phyloP scores from a whole-genome alignment of 1,284 basidiomycete genomes.

The Chondrostereum purpureum region DNA sequence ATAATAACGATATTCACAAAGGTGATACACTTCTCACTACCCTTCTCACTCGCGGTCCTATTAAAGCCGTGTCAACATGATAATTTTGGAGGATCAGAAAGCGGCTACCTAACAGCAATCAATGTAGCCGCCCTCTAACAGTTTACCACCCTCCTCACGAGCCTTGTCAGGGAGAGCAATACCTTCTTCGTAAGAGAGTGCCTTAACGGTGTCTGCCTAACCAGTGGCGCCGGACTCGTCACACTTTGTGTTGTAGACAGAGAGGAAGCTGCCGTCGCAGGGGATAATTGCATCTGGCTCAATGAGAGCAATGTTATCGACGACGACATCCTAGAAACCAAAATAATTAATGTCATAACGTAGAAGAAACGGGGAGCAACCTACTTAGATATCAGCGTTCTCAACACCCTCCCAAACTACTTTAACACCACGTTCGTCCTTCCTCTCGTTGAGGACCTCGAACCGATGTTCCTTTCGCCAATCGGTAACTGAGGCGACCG shows the following conservation, averaged over 20 bases:
- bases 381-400: constrained; percentile 74
- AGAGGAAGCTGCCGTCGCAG: constrained; percentile 91
- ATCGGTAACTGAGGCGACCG: constrained; percentile 86
- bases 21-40: constrained; percentile 81
- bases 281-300: constrained; percentile 96
- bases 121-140: constrained; percentile 47
- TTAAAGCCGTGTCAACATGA: background rate
- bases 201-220: constrained; percentile 93
- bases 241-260: constrained; percentile 93
- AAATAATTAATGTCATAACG: no score
- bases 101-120: constrained; percentile 69
- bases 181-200: constrained; percentile 77
- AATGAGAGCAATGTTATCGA: constrained; percentile 87
- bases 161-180: constrained; percentile 35
- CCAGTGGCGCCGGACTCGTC: constrained; percentile 97
- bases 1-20: constrained; percentile 96
- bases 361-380: no score
- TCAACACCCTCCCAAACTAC: constrained; percentile 78
- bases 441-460: constrained; percentile 87
- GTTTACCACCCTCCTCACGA: constrained; percentile 20
- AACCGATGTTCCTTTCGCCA: constrained; percentile 99
- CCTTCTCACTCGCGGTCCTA: constrained; percentile 35
- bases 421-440: constrained; percentile 92
- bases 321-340: constrained; percentile 69
- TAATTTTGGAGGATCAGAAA: background rate